A percentile compares a stretch with the other conserved stretches of the same genome.
Conservation (phyloP, 768 basidiomycete genomes). For the Calvatia gigantea region DNA sequence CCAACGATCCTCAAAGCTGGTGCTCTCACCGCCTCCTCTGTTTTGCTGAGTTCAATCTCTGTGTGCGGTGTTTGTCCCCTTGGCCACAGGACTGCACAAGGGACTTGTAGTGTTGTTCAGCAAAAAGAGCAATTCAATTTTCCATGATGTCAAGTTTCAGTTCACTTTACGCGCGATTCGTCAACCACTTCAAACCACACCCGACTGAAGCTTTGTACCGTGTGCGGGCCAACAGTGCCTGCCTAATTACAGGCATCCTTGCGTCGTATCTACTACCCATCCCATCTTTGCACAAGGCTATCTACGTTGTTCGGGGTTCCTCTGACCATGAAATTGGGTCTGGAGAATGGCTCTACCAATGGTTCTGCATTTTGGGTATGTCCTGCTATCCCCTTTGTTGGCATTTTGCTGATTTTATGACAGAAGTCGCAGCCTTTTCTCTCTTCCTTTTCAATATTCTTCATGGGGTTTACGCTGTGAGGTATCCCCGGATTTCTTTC, state of each 20-base stretch:
- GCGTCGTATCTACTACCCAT: conserved; percentile 38
- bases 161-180: conserved; percentile 13
- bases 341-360: conserved; percentile 32
- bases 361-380: conserved; percentile 38
- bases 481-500: conserved; percentile 37
- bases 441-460: conserved; percentile 38
- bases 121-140: background rate
- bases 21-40: no score
- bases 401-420: background rate
- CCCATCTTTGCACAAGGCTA: conserved; percentile 33
- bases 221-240: conserved; percentile 36
- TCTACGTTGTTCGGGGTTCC: conserved; percentile 22
- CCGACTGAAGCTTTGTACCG: conserved; percentile 42
- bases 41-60: no score
- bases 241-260: conserved; percentile 28
- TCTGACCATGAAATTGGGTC: conserved; percentile 27
- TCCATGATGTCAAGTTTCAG: background rate
- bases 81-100: no score
- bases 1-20: no score
- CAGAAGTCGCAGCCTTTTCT: conserved; percentile 31
- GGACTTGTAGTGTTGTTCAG: no score
- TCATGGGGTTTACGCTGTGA: conserved; percentile 37
- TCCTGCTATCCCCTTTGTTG: background rate
- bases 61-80: no score
- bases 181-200: conserved; percentile 39